phyloP scores from a whole-genome alignment of 2,329 filamentous ascomycete species.

The Chrysosporium keratinophilum region DNA sequence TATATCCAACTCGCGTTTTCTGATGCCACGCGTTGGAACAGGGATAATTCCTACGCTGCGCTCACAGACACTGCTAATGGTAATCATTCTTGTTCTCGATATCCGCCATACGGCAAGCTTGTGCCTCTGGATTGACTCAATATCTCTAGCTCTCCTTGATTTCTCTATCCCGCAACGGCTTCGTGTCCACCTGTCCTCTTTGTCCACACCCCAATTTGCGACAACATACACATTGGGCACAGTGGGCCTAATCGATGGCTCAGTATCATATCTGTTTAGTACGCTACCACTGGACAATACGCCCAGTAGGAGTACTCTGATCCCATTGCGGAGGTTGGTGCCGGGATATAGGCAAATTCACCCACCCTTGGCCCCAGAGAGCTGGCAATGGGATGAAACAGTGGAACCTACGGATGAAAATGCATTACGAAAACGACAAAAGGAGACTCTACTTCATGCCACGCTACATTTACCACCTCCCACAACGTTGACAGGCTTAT shows the following conservation, averaged over 20 bases:
- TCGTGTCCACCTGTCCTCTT: constrained; percentile 76
- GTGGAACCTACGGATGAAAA: background rate
- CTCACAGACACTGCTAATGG: constrained; percentile 75
- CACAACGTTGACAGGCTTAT: constrained; percentile 75
- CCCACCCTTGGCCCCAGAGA: constrained; percentile 28
- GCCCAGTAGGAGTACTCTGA: constrained; percentile 58
- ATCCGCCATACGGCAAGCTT: background rate
- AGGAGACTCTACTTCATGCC: constrained; percentile 38
- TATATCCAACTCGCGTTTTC: constrained; percentile 89
- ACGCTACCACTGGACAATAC: constrained; percentile 62
- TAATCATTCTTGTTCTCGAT: constrained; percentile 29
- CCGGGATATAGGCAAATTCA: constrained; percentile 72
- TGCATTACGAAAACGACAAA: constrained; percentile 17
- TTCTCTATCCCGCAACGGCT: constrained; percentile 79
- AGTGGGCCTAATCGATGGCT: constrained; percentile 85
- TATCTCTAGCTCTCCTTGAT: constrained; percentile 61
- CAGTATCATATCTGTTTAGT: constrained; percentile 93
- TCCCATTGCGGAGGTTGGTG: constrained; percentile 67
- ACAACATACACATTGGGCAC: constrained; percentile 88
- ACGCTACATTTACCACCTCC: constrained; percentile 49
- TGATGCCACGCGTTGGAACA: constrained; percentile 74
- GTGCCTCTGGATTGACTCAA: background rate
- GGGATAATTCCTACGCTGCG: constrained; percentile 82
- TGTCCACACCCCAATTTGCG: constrained; percentile 85
- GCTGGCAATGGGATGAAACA: constrained; percentile 17